A percentile compares a stretch with the other conserved stretches of the same genome.
Evolutionary conservation across 2,329 filamentous ascomycete genomes (phyloP).

Genomic region (Conoideocrella luteorostrata): DNA sequence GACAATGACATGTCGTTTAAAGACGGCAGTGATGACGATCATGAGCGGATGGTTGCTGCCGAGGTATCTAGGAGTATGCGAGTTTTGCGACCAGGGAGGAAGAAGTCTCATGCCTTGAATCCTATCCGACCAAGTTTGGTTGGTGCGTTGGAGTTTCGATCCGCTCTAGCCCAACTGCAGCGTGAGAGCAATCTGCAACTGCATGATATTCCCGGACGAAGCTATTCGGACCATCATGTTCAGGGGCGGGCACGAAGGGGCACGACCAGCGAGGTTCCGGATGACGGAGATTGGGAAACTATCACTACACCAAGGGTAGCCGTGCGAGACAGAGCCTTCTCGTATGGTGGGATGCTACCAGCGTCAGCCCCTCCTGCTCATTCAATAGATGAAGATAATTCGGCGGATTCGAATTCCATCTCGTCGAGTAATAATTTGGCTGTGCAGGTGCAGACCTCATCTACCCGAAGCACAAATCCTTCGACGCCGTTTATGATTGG

Average conservation of each 20-base stretch:
- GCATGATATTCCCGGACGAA: constrained; percentile 60
- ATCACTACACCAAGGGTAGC: constrained; percentile 4
- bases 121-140: constrained; percentile 90
- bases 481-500: constrained; percentile 28
- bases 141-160: constrained; percentile 88
- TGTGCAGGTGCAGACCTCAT: constrained; percentile 13
- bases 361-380: constrained; percentile 1
- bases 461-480: neutral
- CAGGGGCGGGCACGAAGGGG: constrained; percentile 18
- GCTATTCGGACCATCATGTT: constrained; percentile 34
- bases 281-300: constrained; percentile 11
- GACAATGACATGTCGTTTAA: constrained; percentile 37
- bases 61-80: constrained; percentile 94
- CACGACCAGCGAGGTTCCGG: constrained; percentile 19
- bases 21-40: constrained; percentile 40
- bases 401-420: neutral
- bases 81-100: constrained; percentile 58
- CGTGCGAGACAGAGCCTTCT: constrained; percentile 14
- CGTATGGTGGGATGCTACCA: constrained; percentile 7
- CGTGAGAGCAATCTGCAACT: constrained; percentile 71
- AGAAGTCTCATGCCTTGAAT: constrained; percentile 61
- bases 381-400: neutral
- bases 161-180: constrained; percentile 80
- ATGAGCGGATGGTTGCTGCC: constrained; percentile 62
- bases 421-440: constrained; percentile 1